Evolutionary conservation across 129 eudicot species (phyloP).

Genomic region (Daucus carota): DNA sequence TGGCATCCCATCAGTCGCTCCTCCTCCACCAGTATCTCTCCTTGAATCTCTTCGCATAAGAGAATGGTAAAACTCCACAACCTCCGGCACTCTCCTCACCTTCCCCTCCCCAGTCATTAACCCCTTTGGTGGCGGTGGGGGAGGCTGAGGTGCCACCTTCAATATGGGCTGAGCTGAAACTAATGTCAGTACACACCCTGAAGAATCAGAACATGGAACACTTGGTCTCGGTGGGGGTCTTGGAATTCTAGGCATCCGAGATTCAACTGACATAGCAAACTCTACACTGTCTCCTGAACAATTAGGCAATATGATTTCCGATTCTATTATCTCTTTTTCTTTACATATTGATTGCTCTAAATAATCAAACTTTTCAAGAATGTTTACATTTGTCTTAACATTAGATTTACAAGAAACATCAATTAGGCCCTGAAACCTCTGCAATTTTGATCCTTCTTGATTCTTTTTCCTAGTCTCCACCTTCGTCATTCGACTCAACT

Average conservation of each 20-base stretch:
- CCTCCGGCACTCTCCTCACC: slow-evolving; percentile 84
- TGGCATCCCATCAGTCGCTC: slow-evolving; percentile 26
- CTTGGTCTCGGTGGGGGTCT: slow-evolving; percentile 68
- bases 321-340: neutral
- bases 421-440: slow-evolving; percentile 38
- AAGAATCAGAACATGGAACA: slow-evolving; percentile 12
- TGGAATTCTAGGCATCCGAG: slow-evolving; percentile 69
- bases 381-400: slow-evolving; percentile 29
- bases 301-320: neutral
- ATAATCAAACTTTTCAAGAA: slow-evolving; percentile 21
- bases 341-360: slow-evolving; percentile 14
- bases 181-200: neutral
- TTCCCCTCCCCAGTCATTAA: slow-evolving; percentile 35
- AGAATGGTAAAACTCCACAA: slow-evolving; percentile 91
- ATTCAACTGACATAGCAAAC: too few relatives aligned
- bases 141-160: slow-evolving; percentile 31
- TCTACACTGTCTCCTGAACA: slow-evolving; percentile 47
- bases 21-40: slow-evolving; percentile 45
- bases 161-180: neutral
- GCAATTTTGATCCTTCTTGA: slow-evolving; percentile 23
- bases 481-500: slow-evolving; percentile 19
- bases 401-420: slow-evolving; percentile 34
- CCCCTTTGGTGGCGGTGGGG: slow-evolving; percentile 27
- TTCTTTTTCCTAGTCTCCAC: neutral
- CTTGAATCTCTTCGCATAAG: slow-evolving; percentile 85